These are phyloP conservation scores for Rhodotorula sp. DNA, from an alignment of 1,284 basidiomycete species.

Conservation along the genomic window DNA sequence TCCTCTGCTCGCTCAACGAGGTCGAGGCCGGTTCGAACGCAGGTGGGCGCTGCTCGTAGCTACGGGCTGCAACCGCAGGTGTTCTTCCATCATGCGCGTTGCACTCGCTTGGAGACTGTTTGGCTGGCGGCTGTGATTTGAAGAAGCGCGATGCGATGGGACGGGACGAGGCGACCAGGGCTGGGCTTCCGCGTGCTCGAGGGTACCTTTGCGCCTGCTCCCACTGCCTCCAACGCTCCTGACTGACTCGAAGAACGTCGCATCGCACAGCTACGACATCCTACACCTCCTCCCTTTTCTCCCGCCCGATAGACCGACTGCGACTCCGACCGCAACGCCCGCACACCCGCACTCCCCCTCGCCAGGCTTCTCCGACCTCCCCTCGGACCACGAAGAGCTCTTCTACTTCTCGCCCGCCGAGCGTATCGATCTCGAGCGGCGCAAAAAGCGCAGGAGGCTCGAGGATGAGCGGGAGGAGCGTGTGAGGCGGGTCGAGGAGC, in stretches of 20 bases:
- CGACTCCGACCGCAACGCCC: not conserved
- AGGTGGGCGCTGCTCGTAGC: too few species aligned
- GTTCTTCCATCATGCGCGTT: too few species aligned
- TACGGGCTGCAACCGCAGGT: too few species aligned
- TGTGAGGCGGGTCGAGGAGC: constrained; percentile 9
- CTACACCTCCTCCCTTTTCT: constrained; percentile 28
- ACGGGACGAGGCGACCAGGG: too few species aligned
- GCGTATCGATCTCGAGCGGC: constrained; percentile 16
- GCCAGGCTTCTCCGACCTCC: constrained; percentile 31
- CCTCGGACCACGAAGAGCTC: constrained; percentile 31
- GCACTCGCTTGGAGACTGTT: too few species aligned
- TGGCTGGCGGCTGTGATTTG: too few species aligned
- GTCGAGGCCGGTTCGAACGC: too few species aligned
- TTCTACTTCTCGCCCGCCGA: constrained; percentile 30
- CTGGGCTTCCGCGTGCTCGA: too few species aligned
- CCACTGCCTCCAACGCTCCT: not conserved
- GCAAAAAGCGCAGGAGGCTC: constrained; percentile 16
- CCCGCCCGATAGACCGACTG: not conserved
- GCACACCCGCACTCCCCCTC: not conserved
- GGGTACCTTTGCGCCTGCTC: too few species aligned
- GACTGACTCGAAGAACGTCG: not conserved
- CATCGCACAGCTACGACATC: constrained; percentile 33
- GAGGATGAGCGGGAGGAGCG: constrained; percentile 31
- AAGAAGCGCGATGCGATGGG: too few species aligned
- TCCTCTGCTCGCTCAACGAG: not conserved